Evolutionary conservation across 2,329 filamentous ascomycete genomes (phyloP).

Genomic region (Phialophora chinensis): DNA sequence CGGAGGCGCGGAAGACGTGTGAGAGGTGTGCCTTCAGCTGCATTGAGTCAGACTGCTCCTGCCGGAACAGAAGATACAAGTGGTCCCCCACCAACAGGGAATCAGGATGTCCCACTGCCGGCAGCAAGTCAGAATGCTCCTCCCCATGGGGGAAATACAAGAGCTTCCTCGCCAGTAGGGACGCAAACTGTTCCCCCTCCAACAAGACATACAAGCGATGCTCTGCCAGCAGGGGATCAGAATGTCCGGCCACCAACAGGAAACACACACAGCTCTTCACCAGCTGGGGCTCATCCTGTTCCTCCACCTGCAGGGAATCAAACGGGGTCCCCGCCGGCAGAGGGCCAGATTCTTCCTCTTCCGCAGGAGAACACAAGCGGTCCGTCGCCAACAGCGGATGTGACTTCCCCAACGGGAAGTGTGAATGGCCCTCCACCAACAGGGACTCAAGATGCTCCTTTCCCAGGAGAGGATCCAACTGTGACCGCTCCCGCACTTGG

Average conservation of each 20-base stretch:
- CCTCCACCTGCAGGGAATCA: background rate
- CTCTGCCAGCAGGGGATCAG: background rate
- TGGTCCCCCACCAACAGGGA: background rate
- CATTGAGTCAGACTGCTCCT: background rate
- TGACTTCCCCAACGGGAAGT: background rate
- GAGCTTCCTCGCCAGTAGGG: background rate
- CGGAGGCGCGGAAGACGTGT: background rate
- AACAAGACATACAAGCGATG: background rate
- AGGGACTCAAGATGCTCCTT: background rate
- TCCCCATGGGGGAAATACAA: background rate
- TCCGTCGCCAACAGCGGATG: background rate
- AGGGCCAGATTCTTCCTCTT: background rate
- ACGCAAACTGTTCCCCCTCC: background rate
- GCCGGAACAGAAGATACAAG: background rate
- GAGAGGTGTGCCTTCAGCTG: background rate
- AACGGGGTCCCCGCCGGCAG: background rate
- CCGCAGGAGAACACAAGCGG: background rate
- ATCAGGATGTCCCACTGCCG: background rate
- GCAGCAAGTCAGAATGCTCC: background rate
- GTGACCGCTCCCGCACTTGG: background rate
- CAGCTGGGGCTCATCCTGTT: background rate
- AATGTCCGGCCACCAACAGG: background rate
- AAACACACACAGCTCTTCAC: background rate
- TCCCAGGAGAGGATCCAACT: background rate
- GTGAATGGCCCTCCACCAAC: background rate